A percentile compares a stretch with the other conserved stretches of the same genome.
phyloP scores from a whole-genome alignment of 352 stramenopile species.

The Globisporangium camurandrum region DNA sequence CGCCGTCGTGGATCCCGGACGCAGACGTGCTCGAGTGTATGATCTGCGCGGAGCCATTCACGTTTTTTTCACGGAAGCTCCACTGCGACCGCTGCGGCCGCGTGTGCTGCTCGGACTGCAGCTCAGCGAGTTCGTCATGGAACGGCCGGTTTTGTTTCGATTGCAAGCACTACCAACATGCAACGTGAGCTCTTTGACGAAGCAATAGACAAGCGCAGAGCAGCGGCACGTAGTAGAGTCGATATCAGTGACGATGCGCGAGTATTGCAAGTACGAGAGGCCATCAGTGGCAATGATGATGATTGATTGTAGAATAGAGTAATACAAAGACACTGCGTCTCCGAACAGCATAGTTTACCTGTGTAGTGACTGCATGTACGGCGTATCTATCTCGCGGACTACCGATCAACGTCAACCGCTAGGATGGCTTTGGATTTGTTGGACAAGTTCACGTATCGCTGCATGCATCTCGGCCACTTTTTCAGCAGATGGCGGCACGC shows the following conservation, averaged over 20 bases:
- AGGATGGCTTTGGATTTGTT: no score
- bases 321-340: neutral
- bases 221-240: no score
- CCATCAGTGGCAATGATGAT: neutral
- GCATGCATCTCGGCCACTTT: no score
- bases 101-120: constrained; percentile 74
- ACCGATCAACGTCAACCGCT: no score
- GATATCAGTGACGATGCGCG: neutral
- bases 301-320: neutral
- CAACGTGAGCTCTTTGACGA: constrained; percentile 7
- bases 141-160: constrained; percentile 71
- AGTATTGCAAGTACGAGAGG: neutral
- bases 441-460: no score
- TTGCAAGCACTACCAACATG: constrained; percentile 67
- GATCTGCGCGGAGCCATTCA: constrained; percentile 63
- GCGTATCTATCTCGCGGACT: no score
- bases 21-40: constrained; percentile 53
- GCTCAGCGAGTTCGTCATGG: constrained; percentile 55
- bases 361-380: no score
- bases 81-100: constrained; percentile 69
- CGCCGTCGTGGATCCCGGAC: constrained; percentile 59
- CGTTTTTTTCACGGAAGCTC: constrained; percentile 64
- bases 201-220: no score
- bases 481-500: no score
- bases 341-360: neutral